A percentile compares a stretch with the other conserved stretches of the same genome.
Evolutionary conservation across 2,329 filamentous ascomycete species (phyloP).

Genomic region (Ophiocordyceps camponoti-floridani): DNA sequence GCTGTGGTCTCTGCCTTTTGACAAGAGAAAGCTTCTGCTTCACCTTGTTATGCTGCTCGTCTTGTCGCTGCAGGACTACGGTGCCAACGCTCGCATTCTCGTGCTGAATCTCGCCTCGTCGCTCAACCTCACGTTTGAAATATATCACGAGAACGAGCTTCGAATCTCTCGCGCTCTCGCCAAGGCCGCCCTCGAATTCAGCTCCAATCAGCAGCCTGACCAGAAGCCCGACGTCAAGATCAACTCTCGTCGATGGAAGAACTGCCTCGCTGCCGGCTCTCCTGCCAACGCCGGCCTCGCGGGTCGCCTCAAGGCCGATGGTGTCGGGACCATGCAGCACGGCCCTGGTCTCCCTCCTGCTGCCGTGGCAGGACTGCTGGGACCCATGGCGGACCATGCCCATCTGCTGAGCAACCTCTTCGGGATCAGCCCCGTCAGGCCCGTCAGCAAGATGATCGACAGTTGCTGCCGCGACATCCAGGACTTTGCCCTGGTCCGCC

Average conservation of each 20-base stretch:
- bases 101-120: constrained; percentile 54
- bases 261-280: constrained; percentile 27
- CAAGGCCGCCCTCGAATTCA: constrained; percentile 42
- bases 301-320: constrained; percentile 57
- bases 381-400: constrained; percentile 61
- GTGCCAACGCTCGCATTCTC: constrained; percentile 52
- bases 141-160: constrained; percentile 53
- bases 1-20: constrained; percentile 38
- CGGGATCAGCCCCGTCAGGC: constrained; percentile 73
- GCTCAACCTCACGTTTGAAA: constrained; percentile 45
- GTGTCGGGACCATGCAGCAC: constrained; percentile 62
- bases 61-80: constrained; percentile 62
- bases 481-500: constrained; percentile 72
- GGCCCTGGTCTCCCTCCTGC: constrained; percentile 58
- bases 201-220: constrained; percentile 11
- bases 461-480: constrained; percentile 72
- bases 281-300: constrained; percentile 51
- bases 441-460: constrained; percentile 76
- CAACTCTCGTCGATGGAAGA: constrained; percentile 51
- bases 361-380: constrained; percentile 61
- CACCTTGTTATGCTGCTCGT: constrained; percentile 56
- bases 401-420: constrained; percentile 73
- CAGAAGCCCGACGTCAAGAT: constrained; percentile 40
- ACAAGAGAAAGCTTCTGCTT: constrained; percentile 49
- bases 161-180: constrained; percentile 60